phyloP scores from a whole-genome alignment of 495 filamentous ascomycete genomes.

The Ascodesmis nigricans region DNA sequence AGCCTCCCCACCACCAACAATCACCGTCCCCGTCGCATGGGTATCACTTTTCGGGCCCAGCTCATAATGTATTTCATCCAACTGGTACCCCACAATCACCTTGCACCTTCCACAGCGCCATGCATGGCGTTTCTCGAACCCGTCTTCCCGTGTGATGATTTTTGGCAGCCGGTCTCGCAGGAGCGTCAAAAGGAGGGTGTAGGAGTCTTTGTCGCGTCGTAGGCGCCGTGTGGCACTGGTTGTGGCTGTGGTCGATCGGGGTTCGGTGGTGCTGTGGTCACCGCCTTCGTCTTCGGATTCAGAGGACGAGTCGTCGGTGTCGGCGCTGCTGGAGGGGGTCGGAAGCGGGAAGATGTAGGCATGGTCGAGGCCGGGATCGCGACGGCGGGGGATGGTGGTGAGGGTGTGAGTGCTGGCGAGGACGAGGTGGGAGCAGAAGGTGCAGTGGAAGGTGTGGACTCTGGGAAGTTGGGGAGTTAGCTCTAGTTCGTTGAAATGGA shows the following conservation, averaged over 20 bases:
- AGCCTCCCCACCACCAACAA: slow-evolving; percentile 13
- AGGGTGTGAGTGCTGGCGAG: slow-evolving; percentile 40
- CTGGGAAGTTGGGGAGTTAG: slow-evolving; percentile 9
- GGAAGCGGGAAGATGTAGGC: slow-evolving; percentile 27
- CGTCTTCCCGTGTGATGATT: slow-evolving; percentile 39
- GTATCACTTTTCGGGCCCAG: slow-evolving; percentile 4
- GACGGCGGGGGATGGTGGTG: slow-evolving; percentile 32
- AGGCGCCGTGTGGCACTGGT: slow-evolving; percentile 6
- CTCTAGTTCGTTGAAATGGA: background rate
- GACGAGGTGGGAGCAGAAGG: slow-evolving; percentile 46
- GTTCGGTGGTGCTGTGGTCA: slow-evolving; percentile 1
- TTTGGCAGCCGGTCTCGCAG: slow-evolving; percentile 29
- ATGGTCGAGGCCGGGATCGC: slow-evolving; percentile 24
- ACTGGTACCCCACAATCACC: slow-evolving; percentile 40
- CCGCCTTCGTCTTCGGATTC: background rate
- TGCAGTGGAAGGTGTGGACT: slow-evolving; percentile 45
- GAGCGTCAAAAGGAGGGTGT: slow-evolving; percentile 19
- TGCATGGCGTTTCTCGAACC: slow-evolving; percentile 48
- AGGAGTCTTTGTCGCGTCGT: slow-evolving; percentile 15
- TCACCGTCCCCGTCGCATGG: slow-evolving; percentile 2
- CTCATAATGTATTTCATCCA: slow-evolving; percentile 25
- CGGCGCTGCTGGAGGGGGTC: slow-evolving; percentile 15
- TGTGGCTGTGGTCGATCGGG: slow-evolving; percentile 3
- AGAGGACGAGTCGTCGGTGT: slow-evolving; percentile 5
- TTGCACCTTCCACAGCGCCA: slow-evolving; percentile 41